Evolutionary conservation across 2,329 filamentous ascomycete genomes (phyloP), one percentile per base, ranked within the genome.

Genomic region (Alternaria ethzedia): DNA sequence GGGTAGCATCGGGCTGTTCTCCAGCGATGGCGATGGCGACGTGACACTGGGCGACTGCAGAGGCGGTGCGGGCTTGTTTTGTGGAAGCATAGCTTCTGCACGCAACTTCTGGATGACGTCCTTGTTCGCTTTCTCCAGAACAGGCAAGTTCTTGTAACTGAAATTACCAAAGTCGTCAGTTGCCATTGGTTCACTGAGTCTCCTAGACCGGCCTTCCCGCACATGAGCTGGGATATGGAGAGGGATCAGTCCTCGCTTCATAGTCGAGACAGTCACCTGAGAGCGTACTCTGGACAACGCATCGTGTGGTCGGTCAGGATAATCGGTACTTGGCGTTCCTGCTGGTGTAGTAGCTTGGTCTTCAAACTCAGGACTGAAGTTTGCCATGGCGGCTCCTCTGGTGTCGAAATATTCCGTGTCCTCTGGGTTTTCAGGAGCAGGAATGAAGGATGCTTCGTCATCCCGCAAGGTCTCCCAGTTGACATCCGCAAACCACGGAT

Each of bases 381-480:
- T 92, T 74, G 97, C 93, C 69, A 98, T 86, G 1, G 94, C 96
- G 15, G 96, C 96, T 26, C 96, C 96, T 69, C 96, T 88, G 21
- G 93, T 83, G 81, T 99, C 96, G 72, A 99, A 99, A 76, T 99
- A 99, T 76, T 99, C 96, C 0, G 96, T 99, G 75, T 99, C 95
- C 78, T 99, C 96, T 0, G 93, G 94, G 70, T 99, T 95, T 75
- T 97, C 93, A 2, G 92, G 90, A 44, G 92, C 91, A 0, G 96
- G 96, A 11, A 99, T 91, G 77, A 99, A 99, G 63, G 97, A 93
- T 4, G 96, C 94, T 75, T 97, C 94, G 68, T 98, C 95, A 75
- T 98, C 91, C n/a, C 97, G 86, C 20, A 99, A 82, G 1, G 90
- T 93, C 25, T 94, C 91, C 96, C 96, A 99, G 73, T 93, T 93